phyloP scores from a whole-genome alignment of 2,329 filamentous ascomycete species.

The Diaporthe sp. region DNA sequence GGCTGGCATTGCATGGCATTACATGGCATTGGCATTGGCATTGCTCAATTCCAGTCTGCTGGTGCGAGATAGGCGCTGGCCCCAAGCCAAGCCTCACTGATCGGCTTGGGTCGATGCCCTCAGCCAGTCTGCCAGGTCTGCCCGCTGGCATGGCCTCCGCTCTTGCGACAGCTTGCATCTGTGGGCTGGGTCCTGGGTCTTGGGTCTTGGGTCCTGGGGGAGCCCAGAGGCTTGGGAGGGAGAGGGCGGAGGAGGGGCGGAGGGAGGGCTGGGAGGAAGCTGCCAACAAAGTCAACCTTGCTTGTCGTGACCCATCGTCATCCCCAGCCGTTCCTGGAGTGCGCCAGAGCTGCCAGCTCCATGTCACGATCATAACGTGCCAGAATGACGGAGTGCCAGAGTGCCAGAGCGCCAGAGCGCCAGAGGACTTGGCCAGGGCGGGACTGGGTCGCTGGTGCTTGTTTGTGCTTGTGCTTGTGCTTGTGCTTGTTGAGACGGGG shows the following conservation, averaged over 20 bases:
- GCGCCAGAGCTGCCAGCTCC: not conserved
- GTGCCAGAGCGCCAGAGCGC: not conserved
- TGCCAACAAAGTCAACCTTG: conserved; percentile 13
- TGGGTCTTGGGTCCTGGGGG: conserved; percentile 2
- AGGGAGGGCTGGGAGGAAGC: not conserved
- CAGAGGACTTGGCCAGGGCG: not conserved
- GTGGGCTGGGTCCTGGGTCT: not conserved
- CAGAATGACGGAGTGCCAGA: not conserved
- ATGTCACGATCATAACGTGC: not conserved
- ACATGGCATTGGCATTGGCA: conserved; percentile 18
- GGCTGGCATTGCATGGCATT: conserved; percentile 29
- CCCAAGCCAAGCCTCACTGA: conserved; percentile 23
- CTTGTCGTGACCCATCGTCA: conserved; percentile 13
- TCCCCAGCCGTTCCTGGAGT: conserved; percentile 1
- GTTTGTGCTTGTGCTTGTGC: not conserved
- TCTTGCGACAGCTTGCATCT: conserved; percentile 17
- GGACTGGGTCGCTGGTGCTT: not conserved
- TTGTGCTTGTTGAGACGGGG: not conserved
- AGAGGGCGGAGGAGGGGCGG: conserved; percentile 13
- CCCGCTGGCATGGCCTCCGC: conserved; percentile 24
- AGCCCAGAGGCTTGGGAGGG: conserved; percentile 11
- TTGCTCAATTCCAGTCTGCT: conserved; percentile 30
- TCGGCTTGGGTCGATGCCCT: conserved; percentile 17
- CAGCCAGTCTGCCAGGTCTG: conserved; percentile 1
- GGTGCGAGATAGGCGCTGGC: conserved; percentile 23